Evolutionary conservation across 1,284 basidiomycete genomes (phyloP), one percentile per base, ranked within the genome.

Genomic region (Naganishia sp.): DNA sequence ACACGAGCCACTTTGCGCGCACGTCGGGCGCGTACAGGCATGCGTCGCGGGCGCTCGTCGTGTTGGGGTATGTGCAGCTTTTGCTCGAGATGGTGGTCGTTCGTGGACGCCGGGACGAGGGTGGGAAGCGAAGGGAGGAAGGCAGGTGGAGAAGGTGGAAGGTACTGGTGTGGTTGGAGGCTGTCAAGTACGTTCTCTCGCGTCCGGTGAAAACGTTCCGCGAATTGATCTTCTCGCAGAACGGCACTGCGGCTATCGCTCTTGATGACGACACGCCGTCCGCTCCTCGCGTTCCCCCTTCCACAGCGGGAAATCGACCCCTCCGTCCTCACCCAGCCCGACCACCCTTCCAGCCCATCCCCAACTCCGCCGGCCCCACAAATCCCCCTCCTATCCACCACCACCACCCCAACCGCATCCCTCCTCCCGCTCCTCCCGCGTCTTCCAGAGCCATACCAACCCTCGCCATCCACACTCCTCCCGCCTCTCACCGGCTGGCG

Each of bases 231-330:
- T 28, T 18, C 32, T n/a, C 18, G 2, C 64, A 95, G 92, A 79
- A 87, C 86, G 18, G 70, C 86, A 31, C 83, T 94, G 55, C 88
- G 90, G 23, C 78, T 93, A 18, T 72, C 86, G 15, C 80, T 95
- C 32, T 77, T 95, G 43, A 82, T 83, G 61, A 83, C 89, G 67
- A 93, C 91, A 0, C 84, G 83, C 61, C 84, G 90, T 67, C 90
- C 92, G 5, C 74, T 92, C 31, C 77, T 94, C 13, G 83, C 84
- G 9, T 87, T 88, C 2, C 87, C 89, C 11, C 86, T 92, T 55
- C 91, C 92, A 18, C 89, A 92, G 76, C 85, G 92, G 61, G 90
- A 93, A 73, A 85, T 91, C 70, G 92, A 94, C 76, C 87, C 88
- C 5, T 81, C 88, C 3, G 81, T 84, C 43, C 74, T 92, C 31